Evolutionary conservation across 1,284 basidiomycete genomes (phyloP), one percentile per base, ranked within the genome.

Genomic region (Athelia psychrophila): DNA sequence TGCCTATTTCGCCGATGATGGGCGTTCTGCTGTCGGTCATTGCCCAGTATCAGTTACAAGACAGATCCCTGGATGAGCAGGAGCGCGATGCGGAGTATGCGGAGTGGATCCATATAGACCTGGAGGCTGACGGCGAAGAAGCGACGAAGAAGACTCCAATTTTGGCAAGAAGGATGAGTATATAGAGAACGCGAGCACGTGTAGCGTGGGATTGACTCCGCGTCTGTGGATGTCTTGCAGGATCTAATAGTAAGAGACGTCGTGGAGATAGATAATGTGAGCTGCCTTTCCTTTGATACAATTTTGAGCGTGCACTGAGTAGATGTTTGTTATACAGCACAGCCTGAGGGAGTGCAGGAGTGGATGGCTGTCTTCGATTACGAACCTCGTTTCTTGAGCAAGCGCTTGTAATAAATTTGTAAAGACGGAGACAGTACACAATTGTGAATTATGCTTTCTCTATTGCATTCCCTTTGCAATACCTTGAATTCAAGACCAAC

Each of bases 1-100:
- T 76, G 58, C 74, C 77, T 2, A 56, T 83, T 10, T 80, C 78
- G 5, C 57, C 79, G 20, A 70, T 85, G 13, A 80, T 82, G 0
- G 70, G 73, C 2, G 60, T 81, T 10, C 45, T 74, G 12, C 60
- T 69, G 8, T 63, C 70, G 10, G 61, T 84, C 4, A 62, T 69
- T 2, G 50, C 60, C 13, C 64, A 69, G 27, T 72, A 72, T 54
- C 70, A 71, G n/a, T n/a, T n/a, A n/a, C n/a, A n/a, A n/a, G n/a
- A n/a, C n/a, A n/a, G n/a, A n/a, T n/a, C n/a, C 49, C 60, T 60
- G 13, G 67, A 73, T 44, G 57, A 60, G n/a, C 63, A 69, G 42
- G 33, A 10, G 33, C 10, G 33, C 33, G 33, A 35, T n/a, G n/a
- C 10, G 12, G n/a, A 35, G 10, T n/a, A 35, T n/a, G 10, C n/a